These are phyloP conservation scores for Trametopsis cervina DNA, from an alignment of 768 basidiomycete species.

Conservation along the genomic window DNA sequence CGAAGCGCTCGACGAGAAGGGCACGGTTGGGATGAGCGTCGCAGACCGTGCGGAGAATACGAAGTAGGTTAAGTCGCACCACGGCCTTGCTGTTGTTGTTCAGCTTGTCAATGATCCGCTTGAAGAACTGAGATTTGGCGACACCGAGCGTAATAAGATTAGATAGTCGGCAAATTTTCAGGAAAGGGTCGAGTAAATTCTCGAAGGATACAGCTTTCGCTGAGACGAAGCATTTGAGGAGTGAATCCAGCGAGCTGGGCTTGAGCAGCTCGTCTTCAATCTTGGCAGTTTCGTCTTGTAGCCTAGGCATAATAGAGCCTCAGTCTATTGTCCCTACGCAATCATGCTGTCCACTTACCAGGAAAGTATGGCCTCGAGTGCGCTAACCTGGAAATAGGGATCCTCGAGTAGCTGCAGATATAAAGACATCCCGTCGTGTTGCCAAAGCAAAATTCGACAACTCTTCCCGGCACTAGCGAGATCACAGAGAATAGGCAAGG, in stretches of 20 bases:
- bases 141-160: constrained; percentile 66
- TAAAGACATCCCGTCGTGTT: constrained; percentile 81
- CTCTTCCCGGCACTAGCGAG: constrained; percentile 93
- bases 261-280: constrained; percentile 87
- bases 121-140: constrained; percentile 80
- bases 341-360: too few species aligned
- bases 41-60: constrained; percentile 78
- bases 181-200: constrained; percentile 84
- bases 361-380: constrained; percentile 82
- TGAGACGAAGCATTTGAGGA: constrained; percentile 74
- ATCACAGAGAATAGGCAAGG: constrained; percentile 93
- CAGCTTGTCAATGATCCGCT: constrained; percentile 79
- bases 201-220: constrained; percentile 90
- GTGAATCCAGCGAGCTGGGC: constrained; percentile 50
- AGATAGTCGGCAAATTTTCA: constrained; percentile 86
- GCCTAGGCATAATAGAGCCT: constrained; percentile 40
- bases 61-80: constrained; percentile 83
- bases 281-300: constrained; percentile 91
- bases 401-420: constrained; percentile 76
- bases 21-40: constrained; percentile 86
- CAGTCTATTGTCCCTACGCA: too few species aligned
- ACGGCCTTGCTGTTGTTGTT: constrained; percentile 67
- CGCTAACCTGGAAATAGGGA: constrained; percentile 88
- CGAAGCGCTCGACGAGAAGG: constrained; percentile 76
- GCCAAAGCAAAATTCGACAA: constrained; percentile 85